Evolutionary conservation across 140 eudicot genomes (phyloP), one percentile per base, ranked within the genome.

Genomic region (Stevia rebaudiana): DNA sequence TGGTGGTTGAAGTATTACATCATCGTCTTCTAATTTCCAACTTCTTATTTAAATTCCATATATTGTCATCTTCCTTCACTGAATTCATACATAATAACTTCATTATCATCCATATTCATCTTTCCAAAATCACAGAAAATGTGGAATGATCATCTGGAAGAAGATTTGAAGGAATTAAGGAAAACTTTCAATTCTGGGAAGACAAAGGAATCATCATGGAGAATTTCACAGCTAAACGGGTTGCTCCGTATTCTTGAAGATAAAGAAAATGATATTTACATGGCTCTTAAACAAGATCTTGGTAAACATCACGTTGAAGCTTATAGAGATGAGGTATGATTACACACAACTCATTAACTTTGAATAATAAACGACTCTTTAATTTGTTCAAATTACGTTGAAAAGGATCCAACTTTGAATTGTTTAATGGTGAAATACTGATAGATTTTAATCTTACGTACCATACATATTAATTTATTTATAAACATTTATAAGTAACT

Each of bases 281-380:
- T 23, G 31, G 97, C 97, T 52, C 95, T 90, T 25, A 44, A 74
- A 31, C 84, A 81, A 36, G 97, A 90, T 57, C 56, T 90, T 52
- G 97, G 95, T 1, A 86, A 86, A 42, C 97, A 86, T 68, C 81
- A 68, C 8, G 83, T 77, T 43, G 95, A 90, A 40, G 76, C 95
- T 17, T 90, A 75, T 37, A 80, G 94, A 78, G 97, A 90, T 61
- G 97, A 90, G 94, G 97, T 88, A 80, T 6, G 18, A 70, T 39
- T 65, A 8, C 22, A 36, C n/a, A 12, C 60, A 56, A 18, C 19
- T 12, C 16, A 19, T 69, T 21, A 41, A 12, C 3, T 72, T 50
- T 18, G 63, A 50, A n/a, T n/a, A n/a, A n/a, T n/a, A n/a, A n/a
- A n/a, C n/a, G n/a, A n/a, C n/a, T n/a, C n/a, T n/a, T n/a, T n/a